Evolutionary conservation across 106 monocot species (phyloP), one percentile per base, ranked within the genome.

Genomic region (Platanthera guangdongensis): DNA sequence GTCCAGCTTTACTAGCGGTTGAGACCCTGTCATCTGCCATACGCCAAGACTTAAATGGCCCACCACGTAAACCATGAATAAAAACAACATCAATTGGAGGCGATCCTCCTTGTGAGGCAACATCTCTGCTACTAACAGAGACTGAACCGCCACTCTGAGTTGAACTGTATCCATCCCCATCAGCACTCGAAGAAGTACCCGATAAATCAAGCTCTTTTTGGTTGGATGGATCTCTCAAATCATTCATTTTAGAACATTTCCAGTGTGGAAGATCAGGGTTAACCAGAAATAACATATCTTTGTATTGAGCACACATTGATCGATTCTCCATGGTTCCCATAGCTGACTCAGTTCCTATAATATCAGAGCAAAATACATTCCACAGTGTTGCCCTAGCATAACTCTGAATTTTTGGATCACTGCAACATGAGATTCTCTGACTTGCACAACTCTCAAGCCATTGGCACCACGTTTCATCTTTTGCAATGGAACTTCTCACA

Each of bases 21-120:
- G 94, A 94, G 48, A 86, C 90, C 81, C 94, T 99, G 78, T 92
- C 79, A 79, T 94, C 99, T 73, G 94, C 90, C 72, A 99, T 99
- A 13, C 99, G 84, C 99, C 99, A 99, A 76, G 99, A 99, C 32
- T 99, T 99, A 76, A 92, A 94, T 74, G 99, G 94, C 28, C 99
- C 99, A 77, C 99, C 99, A 65, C 99, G 91, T 74, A 99, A 79
- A 32, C 99, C 99, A 83, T 99, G 99, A 55, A 99, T 76, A 85
- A 99, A 99, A 53, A 99, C 84, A 70, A 99, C 85, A 90, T 99
- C 99, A 19, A 94, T 64, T 55, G 65, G 48, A 47, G 89, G 90
- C 59, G n/a, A 59, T 48, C 65, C 57, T 19, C 53, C 74, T 51
- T 80, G 50, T 14, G 72, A 50, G 52, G 3, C 32, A 9, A 10